phyloP scores from a whole-genome alignment of 495 filamentous ascomycete species.

The Penicillium crystallinum region DNA sequence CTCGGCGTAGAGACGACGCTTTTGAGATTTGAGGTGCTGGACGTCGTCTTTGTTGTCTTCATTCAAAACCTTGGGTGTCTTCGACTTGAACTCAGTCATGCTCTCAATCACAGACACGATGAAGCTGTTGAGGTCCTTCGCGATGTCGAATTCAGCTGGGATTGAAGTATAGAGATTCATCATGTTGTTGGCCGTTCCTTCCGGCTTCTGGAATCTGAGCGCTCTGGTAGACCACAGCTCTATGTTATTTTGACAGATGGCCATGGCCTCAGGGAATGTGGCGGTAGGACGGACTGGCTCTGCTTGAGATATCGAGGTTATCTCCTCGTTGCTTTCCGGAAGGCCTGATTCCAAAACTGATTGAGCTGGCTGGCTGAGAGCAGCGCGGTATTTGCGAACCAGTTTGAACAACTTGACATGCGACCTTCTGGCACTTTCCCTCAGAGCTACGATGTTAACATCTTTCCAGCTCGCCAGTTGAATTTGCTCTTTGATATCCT shows the following conservation, averaged over 20 bases:
- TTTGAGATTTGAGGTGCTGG: conserved; percentile 82
- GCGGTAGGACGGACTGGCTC: conserved; percentile 13
- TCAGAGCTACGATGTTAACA: conserved; percentile 81
- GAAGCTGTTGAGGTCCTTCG: conserved; percentile 61
- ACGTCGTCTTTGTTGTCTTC: conserved; percentile 77
- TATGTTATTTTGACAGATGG: conserved; percentile 49
- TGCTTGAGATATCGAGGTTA: conserved; percentile 8
- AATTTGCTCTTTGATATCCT: conserved; percentile 80
- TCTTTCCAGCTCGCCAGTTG: conserved; percentile 94
- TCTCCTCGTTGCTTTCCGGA: conserved; percentile 44
- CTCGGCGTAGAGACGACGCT: conserved; percentile 87
- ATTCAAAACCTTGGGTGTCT: conserved; percentile 69
- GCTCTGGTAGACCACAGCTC: conserved; percentile 56
- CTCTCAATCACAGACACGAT: conserved; percentile 58
- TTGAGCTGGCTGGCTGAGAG: conserved; percentile 68
- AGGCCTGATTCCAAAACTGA: conserved; percentile 59
- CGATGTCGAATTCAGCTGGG: conserved; percentile 47
- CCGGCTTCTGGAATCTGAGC: conserved; percentile 63
- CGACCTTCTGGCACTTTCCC: conserved; percentile 81
- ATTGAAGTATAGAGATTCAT: conserved; percentile 49
- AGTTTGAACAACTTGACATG: conserved; percentile 89
- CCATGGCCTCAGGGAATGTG: conserved; percentile 38
- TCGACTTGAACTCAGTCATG: conserved; percentile 67
- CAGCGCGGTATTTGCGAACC: conserved; percentile 77
- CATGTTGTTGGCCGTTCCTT: conserved; percentile 61